phyloP scores from a whole-genome alignment of 495 filamentous ascomycete genomes.

The Podospora anserina region DNA sequence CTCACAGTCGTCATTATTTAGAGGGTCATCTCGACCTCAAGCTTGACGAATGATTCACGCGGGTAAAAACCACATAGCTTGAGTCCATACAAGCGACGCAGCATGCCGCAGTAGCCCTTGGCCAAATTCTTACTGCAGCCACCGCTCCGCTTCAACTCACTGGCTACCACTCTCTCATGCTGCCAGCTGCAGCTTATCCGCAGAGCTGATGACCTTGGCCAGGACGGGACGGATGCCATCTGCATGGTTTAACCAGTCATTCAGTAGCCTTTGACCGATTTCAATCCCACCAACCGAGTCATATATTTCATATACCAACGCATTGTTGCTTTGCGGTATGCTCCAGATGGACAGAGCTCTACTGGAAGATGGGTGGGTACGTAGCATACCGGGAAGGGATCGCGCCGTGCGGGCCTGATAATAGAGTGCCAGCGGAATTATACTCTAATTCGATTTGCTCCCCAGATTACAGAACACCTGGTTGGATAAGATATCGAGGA shows the following conservation, averaged over 20 bases:
- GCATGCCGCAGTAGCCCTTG: neutral
- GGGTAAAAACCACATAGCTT: neutral
- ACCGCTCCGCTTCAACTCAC: neutral
- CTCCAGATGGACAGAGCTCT: neutral
- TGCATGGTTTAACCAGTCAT: conserved; percentile 3
- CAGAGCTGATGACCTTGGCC: neutral
- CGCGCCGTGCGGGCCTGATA: neutral
- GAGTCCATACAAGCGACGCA: neutral
- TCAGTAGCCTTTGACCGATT: neutral
- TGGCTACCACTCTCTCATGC: neutral
- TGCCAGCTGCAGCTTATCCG: neutral
- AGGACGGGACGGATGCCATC: neutral
- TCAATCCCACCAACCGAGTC: neutral
- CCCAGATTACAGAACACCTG: neutral
- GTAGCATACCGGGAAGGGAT: conserved; percentile 8
- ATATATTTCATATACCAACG: neutral
- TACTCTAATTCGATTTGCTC: neutral
- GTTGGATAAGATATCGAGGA: neutral
- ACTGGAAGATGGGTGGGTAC: conserved; percentile 4
- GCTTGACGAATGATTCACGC: neutral
- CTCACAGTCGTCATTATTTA: neutral
- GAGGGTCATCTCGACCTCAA: neutral
- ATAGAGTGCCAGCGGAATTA: neutral
- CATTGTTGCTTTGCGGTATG: neutral
- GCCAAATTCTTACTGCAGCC: neutral